phyloP scores from a whole-genome alignment of 2,329 filamentous ascomycete genomes.

The Calonectria henricotiae region DNA sequence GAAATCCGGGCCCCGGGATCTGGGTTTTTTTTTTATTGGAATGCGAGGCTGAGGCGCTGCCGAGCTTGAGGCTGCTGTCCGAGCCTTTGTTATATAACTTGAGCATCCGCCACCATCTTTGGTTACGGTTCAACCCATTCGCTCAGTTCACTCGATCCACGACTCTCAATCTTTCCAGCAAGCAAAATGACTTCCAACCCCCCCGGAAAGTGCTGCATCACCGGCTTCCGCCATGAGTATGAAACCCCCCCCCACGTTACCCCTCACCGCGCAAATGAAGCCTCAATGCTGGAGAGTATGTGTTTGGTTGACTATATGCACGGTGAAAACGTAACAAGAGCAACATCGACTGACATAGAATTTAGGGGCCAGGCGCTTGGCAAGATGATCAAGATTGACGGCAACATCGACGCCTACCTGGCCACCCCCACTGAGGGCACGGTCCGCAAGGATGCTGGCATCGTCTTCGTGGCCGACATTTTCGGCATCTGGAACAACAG shows the following conservation, averaged over 20 bases:
- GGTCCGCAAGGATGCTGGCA: slow-evolving; percentile 52
- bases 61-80: not conserved
- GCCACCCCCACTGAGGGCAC: slow-evolving; percentile 60
- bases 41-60: slow-evolving; percentile 31
- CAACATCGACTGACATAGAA: no score
- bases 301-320: not conserved
- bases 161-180: slow-evolving; percentile 2
- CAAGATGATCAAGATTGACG: slow-evolving; percentile 63
- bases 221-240: slow-evolving; percentile 71
- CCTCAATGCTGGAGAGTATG: not conserved
- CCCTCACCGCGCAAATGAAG: not conserved
- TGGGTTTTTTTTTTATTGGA: slow-evolving; percentile 31
- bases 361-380: slow-evolving; percentile 67
- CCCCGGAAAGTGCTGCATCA: slow-evolving; percentile 68
- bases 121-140: not conserved
- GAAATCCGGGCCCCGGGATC: slow-evolving; percentile 31
- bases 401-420: slow-evolving; percentile 67
- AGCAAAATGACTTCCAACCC: slow-evolving; percentile 69
- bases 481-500: slow-evolving; percentile 60
- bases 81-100: slow-evolving; percentile 5
- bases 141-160: not conserved
- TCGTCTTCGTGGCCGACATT: slow-evolving; percentile 60
- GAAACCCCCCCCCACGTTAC: slow-evolving; percentile 63
- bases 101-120: not conserved
- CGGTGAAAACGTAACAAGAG: not conserved